Percentiles rank a stretch among this genome's conserved stretches.
These are phyloP conservation scores for Sindora glabra DNA, from an alignment of 306 rosid species.

Conservation along the genomic window DNA sequence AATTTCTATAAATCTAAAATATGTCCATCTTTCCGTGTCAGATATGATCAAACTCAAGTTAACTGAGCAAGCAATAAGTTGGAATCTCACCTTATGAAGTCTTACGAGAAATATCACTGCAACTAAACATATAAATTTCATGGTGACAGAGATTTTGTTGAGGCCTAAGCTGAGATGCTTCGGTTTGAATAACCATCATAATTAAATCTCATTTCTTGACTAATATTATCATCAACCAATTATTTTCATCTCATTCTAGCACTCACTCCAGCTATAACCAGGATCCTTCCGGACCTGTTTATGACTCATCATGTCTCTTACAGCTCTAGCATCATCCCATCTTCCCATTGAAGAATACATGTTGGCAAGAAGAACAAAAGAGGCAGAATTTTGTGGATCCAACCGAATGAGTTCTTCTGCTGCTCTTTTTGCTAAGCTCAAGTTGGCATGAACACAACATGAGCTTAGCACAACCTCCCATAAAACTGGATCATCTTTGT, in stretches of 20 bases:
- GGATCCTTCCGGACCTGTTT: conserved; percentile 53
- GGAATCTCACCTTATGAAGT: not conserved
- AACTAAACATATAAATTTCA: not conserved
- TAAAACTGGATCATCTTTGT: conserved; percentile 63
- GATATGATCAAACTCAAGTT: conserved; percentile 2
- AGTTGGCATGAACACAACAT: conserved; percentile 57
- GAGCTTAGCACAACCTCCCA: conserved; percentile 86
- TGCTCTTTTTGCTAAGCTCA: conserved; percentile 58
- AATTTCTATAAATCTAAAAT: not conserved
- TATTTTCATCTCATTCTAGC: conserved; percentile 19
- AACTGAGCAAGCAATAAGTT: not conserved
- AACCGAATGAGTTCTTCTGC: conserved; percentile 57
- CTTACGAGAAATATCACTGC: not conserved
- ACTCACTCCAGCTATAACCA: conserved; percentile 67
- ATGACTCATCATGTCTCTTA: conserved; percentile 59
- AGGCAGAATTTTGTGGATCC: conserved; percentile 45
- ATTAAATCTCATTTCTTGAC: not conserved
- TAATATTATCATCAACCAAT: not conserved
- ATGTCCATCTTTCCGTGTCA: not conserved
- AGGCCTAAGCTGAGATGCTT: not conserved
- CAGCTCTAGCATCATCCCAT: conserved; percentile 65
- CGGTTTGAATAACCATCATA: not conserved
- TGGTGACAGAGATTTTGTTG: not conserved
- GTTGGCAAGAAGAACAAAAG: conserved; percentile 74
- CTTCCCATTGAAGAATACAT: conserved; percentile 72